A percentile compares a stretch with the other conserved stretches of the same genome.
Evolutionary conservation across 306 rosid species (phyloP).

Genomic region (Calophaca sinica): DNA sequence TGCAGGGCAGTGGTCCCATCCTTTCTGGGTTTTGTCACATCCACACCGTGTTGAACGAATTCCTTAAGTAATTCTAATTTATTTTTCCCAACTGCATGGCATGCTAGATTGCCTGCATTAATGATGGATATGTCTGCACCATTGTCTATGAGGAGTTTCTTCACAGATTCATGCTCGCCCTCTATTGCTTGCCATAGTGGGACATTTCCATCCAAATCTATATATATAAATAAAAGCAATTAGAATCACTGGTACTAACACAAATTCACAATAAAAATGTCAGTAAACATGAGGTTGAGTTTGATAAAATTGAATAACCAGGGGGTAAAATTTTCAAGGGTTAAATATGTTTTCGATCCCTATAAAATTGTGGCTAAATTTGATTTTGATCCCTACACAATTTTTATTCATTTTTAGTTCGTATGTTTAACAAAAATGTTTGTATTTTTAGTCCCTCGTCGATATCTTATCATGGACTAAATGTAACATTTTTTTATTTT

Average conservation of each 20-base stretch:
- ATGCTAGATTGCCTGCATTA: conserved; percentile 53
- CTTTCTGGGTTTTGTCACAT: conserved; percentile 51
- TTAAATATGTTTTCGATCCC: too few relatives aligned
- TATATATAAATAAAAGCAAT: conserved; percentile 12
- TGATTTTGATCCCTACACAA: too few relatives aligned
- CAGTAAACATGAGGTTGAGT: background rate
- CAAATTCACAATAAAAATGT: too few relatives aligned
- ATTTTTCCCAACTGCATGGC: conserved; percentile 60
- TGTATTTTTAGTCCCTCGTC: too few relatives aligned
- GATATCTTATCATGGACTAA: too few relatives aligned
- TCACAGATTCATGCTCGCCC: conserved; percentile 51
- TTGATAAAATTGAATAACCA: conserved; percentile 9
- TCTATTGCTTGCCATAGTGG: conserved; percentile 69
- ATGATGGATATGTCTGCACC: conserved; percentile 55
- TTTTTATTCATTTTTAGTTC: too few relatives aligned
- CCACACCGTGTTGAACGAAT: conserved; percentile 48
- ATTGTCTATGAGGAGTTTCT: conserved; percentile 58
- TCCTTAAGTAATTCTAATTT: conserved; percentile 60
- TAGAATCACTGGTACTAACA: background rate
- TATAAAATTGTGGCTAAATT: too few relatives aligned
- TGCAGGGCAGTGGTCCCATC: conserved; percentile 69
- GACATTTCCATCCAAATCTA: conserved; percentile 66
- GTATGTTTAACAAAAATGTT: too few relatives aligned
- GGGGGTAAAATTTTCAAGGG: background rate
- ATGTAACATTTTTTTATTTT: too few relatives aligned